Base-by-base conservation (phyloP, 768 basidiomycete genomes). In the Trametopsis cervina region DNA sequence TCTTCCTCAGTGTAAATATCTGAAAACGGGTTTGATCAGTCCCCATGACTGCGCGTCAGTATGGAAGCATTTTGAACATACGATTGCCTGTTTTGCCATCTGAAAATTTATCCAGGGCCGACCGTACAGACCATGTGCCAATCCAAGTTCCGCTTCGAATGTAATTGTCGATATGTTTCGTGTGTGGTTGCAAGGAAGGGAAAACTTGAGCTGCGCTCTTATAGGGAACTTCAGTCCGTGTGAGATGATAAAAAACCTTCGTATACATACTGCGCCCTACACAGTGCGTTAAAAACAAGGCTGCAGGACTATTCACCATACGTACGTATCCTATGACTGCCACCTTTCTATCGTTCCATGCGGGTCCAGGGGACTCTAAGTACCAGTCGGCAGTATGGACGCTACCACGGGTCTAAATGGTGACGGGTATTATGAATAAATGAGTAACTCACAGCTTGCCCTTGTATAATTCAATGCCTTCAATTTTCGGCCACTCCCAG, bases 401-500 rank as follows among this genome's bases (percentile, higher is more conserved):
- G 42, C 41, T 25, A 44, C 5, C 4, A 20, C 13, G n/a, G 29
- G 18, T 11, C 21, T 10, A 10, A 21, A 12, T 24, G n/a, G n/a
- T n/a, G n/a, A n/a, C n/a, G n/a, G n/a, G n/a, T n/a, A n/a, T n/a
- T n/a, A n/a, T n/a, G n/a, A n/a, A n/a, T n/a, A n/a, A n/a, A n/a
- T n/a, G n/a, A n/a, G n/a, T n/a, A n/a, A 17, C 45, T 7, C 27
- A 27, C n/a, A 69, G 54, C 9, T 46, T 46, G 1, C 70, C 68
- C 40, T 63, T 57, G 54, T 63, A 71, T 17, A 61, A 54, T 1
- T 61, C 27, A 12, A 70, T 54, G 1, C 70, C 70, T 4, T 57
- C 45, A 21, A 70, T 68, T 26, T 66, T 60, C 2, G 71, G 69
- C 68, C 67, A 68, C 44, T 58, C 59, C 70, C 70, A 71, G 4